Percentiles rank a stretch among this genome's conserved stretches.
phyloP scores from a whole-genome alignment of 2,329 filamentous ascomycete genomes.

The Phialemoniopsis sp. region DNA sequence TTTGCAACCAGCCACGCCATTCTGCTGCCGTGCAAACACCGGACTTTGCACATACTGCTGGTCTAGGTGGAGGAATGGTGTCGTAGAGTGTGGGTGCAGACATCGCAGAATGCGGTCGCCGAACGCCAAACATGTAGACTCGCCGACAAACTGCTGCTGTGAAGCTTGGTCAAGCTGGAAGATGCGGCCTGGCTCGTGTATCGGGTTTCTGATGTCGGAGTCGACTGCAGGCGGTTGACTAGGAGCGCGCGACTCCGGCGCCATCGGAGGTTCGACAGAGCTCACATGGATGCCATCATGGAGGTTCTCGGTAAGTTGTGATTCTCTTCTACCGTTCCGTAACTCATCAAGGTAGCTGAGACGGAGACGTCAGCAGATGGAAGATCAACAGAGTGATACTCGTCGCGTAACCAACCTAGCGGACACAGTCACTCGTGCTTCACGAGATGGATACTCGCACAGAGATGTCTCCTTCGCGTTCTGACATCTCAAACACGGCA shows the following conservation, averaged over 20 bases:
- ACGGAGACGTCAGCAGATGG: no score
- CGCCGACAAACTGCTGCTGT: constrained; percentile 12
- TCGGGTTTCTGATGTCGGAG: no score
- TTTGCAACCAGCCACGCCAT: no score
- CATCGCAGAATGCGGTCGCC: constrained; percentile 18
- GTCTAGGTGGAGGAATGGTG: constrained; percentile 6
- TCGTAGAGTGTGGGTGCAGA: constrained; percentile 18
- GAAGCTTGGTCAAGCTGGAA: constrained; percentile 17
- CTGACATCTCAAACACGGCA: constrained; percentile 34
- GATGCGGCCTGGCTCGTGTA: constrained; percentile 10
- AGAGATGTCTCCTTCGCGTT: constrained; percentile 27
- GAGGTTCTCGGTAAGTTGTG: no score
- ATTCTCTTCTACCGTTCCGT: no score
- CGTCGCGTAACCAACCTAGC: constrained; percentile 4
- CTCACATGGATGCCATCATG: no score
- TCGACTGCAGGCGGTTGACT: no score
- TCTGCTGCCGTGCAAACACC: no score
- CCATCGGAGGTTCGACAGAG: no score
- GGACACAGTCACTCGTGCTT: constrained; percentile 32
- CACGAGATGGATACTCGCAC: constrained; percentile 32
- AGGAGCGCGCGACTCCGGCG: no score
- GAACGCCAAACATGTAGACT: constrained; percentile 22
- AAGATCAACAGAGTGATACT: no score
- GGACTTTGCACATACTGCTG: neutral
- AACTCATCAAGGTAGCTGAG: no score